phyloP scores from a whole-genome alignment of 2,329 filamentous ascomycete genomes.

The Hypoxylon sp. region DNA sequence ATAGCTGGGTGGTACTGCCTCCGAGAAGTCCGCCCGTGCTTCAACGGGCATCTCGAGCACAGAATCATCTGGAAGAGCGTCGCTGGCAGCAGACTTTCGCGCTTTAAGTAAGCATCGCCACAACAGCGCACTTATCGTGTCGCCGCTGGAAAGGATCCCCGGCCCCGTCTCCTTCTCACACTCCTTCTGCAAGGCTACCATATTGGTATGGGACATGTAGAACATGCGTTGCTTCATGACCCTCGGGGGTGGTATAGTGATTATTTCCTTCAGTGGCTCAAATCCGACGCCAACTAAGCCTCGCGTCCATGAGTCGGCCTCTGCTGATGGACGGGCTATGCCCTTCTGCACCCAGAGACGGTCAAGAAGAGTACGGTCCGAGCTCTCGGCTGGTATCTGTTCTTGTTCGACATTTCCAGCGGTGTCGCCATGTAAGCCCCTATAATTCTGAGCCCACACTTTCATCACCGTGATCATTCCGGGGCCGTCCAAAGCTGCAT shows the following conservation, averaged over 20 bases:
- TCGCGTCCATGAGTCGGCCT: not conserved
- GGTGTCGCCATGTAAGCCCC: not conserved
- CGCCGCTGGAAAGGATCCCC: not conserved
- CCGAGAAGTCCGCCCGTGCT: not conserved
- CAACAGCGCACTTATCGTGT: not conserved
- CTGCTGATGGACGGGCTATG: not conserved
- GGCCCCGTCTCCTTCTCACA: not conserved
- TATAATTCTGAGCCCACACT: constrained; percentile 38
- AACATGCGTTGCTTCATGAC: constrained; percentile 1
- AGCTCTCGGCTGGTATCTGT: constrained; percentile 6
- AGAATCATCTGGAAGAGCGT: not conserved
- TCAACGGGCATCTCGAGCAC: not conserved
- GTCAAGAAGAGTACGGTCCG: constrained; percentile 24
- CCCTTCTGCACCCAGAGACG: constrained; percentile 28
- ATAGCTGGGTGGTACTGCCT: not conserved
- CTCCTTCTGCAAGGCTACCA: not conserved
- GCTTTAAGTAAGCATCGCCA: not conserved
- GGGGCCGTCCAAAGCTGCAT: constrained; percentile 29
- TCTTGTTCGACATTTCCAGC: not conserved
- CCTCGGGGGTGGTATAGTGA: not conserved
- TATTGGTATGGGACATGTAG: not conserved
- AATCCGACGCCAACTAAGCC: constrained; percentile 1
- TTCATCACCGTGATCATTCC: constrained; percentile 14
- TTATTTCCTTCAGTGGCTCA: not conserved
- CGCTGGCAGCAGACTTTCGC: not conserved